Evolutionary conservation across 108 stramenopile genomes (phyloP).

Genomic region (Epithemia pelagica): DNA sequence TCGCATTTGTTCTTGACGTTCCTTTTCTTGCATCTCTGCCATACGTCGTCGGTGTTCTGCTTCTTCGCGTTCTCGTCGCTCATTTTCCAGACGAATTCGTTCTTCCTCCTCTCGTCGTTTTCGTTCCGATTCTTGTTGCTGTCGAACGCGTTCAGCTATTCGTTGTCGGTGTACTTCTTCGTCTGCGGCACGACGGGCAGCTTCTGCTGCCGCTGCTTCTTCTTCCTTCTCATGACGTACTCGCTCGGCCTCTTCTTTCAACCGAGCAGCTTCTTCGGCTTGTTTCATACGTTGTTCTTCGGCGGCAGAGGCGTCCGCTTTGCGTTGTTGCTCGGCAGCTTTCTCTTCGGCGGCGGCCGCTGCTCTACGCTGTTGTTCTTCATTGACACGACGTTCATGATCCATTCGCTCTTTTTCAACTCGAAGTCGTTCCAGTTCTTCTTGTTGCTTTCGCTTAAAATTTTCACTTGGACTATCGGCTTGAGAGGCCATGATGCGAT

Average conservation of each 20-base stretch:
- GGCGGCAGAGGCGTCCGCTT: constrained; percentile 6
- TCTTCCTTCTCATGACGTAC: constrained; percentile 19
- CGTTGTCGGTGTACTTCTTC: constrained; percentile 15
- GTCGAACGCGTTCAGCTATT: constrained; percentile 19
- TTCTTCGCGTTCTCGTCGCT: constrained; percentile 28
- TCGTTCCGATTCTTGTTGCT: constrained; percentile 17
- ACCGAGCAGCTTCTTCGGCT: constrained; percentile 1
- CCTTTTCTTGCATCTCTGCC: constrained; percentile 47
- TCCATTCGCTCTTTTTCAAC: constrained; percentile 6
- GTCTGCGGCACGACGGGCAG: constrained; percentile 9
- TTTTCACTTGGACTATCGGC: not conserved
- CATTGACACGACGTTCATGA: constrained; percentile 12
- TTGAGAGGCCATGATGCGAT: constrained; percentile 6
- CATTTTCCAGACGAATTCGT: constrained; percentile 32
- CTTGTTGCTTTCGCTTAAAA: not conserved
- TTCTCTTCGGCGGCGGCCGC: not conserved
- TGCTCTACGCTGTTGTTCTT: constrained; percentile 17
- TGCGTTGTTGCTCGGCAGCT: not conserved
- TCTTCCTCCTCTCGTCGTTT: constrained; percentile 27
- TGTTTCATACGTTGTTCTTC: not conserved
- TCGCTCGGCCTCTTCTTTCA: not conserved
- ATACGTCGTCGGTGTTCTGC: constrained; percentile 28
- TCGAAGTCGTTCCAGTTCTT: not conserved
- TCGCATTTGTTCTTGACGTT: constrained; percentile 15
- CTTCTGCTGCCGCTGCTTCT: constrained; percentile 30